These are phyloP conservation scores for Penicillium alfredii DNA, from an alignment of 495 filamentous ascomycete species.

Conservation along the genomic window DNA sequence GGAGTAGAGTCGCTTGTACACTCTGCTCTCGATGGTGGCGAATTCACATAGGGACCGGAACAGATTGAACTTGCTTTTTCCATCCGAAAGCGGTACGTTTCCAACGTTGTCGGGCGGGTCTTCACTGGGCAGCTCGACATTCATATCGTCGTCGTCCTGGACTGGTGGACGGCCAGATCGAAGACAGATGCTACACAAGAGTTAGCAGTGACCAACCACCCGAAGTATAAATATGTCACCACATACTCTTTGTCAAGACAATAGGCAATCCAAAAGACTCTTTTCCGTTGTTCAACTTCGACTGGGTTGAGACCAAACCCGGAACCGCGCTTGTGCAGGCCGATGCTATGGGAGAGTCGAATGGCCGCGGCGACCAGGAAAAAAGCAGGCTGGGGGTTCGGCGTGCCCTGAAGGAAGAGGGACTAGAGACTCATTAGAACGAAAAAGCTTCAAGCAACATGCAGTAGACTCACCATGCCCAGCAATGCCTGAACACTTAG, in stretches of 20 bases:
- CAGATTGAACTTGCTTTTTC: constrained; percentile 88
- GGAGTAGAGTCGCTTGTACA: constrained; percentile 91
- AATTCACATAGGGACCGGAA: constrained; percentile 90
- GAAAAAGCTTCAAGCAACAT: too few species aligned
- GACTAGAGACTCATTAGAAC: constrained; percentile 43
- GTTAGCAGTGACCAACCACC: too few species aligned
- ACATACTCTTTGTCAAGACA: constrained; percentile 84
- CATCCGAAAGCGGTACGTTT: constrained; percentile 83
- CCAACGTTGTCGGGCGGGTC: constrained; percentile 88
- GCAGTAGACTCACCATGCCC: constrained; percentile 63
- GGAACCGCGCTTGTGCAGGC: constrained; percentile 86
- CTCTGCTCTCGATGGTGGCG: constrained; percentile 82
- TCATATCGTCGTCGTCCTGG: constrained; percentile 98
- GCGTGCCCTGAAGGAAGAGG: constrained; percentile 91
- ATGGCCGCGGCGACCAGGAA: constrained; percentile 92
- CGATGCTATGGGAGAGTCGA: constrained; percentile 86
- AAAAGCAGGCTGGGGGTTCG: constrained; percentile 92
- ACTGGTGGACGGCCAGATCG: constrained; percentile 87
- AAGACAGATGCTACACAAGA: constrained; percentile 62
- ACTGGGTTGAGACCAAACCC: constrained; percentile 85
- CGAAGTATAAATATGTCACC: neutral
- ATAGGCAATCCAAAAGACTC: constrained; percentile 98
- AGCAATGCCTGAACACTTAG: constrained; percentile 94
- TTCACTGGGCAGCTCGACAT: constrained; percentile 88
- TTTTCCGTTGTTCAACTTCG: constrained; percentile 90